Evolutionary conservation across 306 rosid species (phyloP).

Genomic region (Begonia masoniana): DNA sequence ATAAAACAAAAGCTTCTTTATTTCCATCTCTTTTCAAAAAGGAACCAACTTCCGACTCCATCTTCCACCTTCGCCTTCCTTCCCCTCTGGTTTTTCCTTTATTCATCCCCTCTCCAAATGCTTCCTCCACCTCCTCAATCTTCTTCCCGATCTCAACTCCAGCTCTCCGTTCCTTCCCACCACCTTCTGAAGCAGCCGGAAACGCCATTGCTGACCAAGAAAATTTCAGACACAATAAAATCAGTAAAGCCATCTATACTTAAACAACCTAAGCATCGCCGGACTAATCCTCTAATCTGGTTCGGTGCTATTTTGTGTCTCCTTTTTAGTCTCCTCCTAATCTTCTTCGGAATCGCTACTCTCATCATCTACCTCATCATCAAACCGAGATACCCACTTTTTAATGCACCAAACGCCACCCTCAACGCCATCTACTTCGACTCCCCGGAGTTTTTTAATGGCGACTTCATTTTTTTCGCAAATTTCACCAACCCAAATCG

Average conservation of each 20-base stretch:
- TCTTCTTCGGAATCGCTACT: slow-evolving; percentile 72
- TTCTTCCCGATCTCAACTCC: too few species aligned
- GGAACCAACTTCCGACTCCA: too few species aligned
- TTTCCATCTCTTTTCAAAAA: too few species aligned
- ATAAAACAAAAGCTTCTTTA: too few species aligned
- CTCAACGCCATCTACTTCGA: slow-evolving; percentile 68
- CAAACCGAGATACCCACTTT: slow-evolving; percentile 48
- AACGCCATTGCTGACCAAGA: too few species aligned
- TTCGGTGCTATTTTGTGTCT: slow-evolving; percentile 55
- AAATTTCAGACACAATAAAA: slow-evolving; percentile 7
- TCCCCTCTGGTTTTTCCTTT: too few species aligned
- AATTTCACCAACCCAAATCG: slow-evolving; percentile 84
- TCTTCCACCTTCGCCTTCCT: too few species aligned
- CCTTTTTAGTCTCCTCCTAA: slow-evolving; percentile 59
- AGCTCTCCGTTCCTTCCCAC: too few species aligned
- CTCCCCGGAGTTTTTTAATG: slow-evolving; percentile 63
- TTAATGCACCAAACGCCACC: slow-evolving; percentile 71
- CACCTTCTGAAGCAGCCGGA: too few species aligned
- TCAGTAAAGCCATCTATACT: slow-evolving; percentile 24
- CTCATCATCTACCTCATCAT: slow-evolving; percentile 48
- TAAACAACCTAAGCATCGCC: slow-evolving; percentile 23
- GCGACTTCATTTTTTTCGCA: slow-evolving; percentile 56
- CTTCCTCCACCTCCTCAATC: too few species aligned
- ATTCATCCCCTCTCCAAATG: too few species aligned
- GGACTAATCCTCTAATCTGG: slow-evolving; percentile 74